These are phyloP conservation scores for Fusarium abutilonis DNA, from an alignment of 2,329 filamentous ascomycete genomes.

Conservation along the genomic window DNA sequence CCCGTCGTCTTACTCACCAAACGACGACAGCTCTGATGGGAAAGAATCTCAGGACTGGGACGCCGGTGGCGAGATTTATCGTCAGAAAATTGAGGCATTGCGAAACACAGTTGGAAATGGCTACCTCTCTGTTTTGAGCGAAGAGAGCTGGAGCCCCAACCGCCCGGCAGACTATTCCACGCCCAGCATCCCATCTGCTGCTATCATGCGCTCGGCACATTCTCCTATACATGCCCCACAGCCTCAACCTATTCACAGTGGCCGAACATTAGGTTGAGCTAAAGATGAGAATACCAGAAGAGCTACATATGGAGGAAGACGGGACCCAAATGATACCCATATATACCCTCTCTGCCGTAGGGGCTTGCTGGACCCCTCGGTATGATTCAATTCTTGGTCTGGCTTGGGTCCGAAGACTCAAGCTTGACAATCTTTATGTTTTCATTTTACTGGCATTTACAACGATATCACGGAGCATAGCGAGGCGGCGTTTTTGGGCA, in stretches of 20 bases:
- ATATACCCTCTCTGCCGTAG: constrained; percentile 39
- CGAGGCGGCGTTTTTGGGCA: constrained; percentile 52
- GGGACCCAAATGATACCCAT: constrained; percentile 48
- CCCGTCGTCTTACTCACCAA: constrained; percentile 31
- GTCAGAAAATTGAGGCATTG: constrained; percentile 86
- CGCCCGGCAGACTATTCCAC: constrained; percentile 39
- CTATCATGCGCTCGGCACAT: constrained; percentile 47
- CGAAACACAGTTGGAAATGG: constrained; percentile 86
- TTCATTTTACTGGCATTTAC: constrained; percentile 38
- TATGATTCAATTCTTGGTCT: constrained; percentile 38
- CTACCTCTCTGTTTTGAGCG: constrained; percentile 86
- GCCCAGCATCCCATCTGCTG: constrained; percentile 41
- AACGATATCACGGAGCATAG: constrained; percentile 53
- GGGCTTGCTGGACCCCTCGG: constrained; percentile 24
- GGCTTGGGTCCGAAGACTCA: constrained; percentile 28
- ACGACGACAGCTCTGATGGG: constrained; percentile 48
- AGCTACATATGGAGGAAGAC: constrained; percentile 32
- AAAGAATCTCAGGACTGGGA: constrained; percentile 68
- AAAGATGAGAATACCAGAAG: constrained; percentile 26
- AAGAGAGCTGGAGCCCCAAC: constrained; percentile 69
- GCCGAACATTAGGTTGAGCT: constrained; percentile 59
- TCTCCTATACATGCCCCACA: constrained; percentile 47
- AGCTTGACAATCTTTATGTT: constrained; percentile 30
- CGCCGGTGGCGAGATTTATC: constrained; percentile 79
- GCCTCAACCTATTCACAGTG: constrained; percentile 63